These are phyloP conservation scores for Globisporangium mamillatum DNA, from an alignment of 352 stramenopile genomes.

Conservation along the genomic window DNA sequence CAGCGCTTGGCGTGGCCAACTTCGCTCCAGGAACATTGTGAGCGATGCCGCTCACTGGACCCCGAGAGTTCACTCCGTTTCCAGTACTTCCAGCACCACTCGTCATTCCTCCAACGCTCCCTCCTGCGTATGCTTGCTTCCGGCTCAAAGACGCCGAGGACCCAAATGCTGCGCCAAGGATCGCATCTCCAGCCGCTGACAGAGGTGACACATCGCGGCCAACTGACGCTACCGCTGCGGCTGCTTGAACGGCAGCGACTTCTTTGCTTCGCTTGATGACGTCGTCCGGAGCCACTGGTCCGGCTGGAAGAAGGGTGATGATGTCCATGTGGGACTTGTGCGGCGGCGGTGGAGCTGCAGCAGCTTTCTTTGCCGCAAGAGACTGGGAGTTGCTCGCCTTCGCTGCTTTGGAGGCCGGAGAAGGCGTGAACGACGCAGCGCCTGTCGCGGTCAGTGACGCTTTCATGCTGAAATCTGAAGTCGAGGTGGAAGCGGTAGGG, in stretches of 20 bases:
- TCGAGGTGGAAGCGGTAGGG: slow-evolving; percentile 17
- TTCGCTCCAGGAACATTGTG: slow-evolving; percentile 11
- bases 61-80: slow-evolving; percentile 6
- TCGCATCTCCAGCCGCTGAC: slow-evolving; percentile 44
- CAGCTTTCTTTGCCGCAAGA: slow-evolving; percentile 16
- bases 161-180: slow-evolving; percentile 51
- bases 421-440: slow-evolving; percentile 15
- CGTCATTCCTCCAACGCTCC: slow-evolving; percentile 15
- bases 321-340: slow-evolving; percentile 84
- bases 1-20: slow-evolving; percentile 5
- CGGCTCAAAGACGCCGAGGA: slow-evolving; percentile 34
- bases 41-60: slow-evolving; percentile 1
- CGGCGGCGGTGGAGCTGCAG: slow-evolving; percentile 37
- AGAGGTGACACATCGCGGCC: slow-evolving; percentile 44
- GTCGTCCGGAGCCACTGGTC: slow-evolving; percentile 64
- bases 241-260: slow-evolving; percentile 71
- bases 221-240: slow-evolving; percentile 56
- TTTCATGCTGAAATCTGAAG: slow-evolving; percentile 18
- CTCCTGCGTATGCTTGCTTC: slow-evolving; percentile 37
- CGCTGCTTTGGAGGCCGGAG: slow-evolving; percentile 13
- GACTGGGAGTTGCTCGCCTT: slow-evolving; percentile 9
- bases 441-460: slow-evolving; percentile 14
- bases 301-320: slow-evolving; percentile 52
- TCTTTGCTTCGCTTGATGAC: slow-evolving; percentile 88
- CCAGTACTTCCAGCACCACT: slow-evolving; percentile 6